Conservation (phyloP, 768 basidiomycete species). For the Austroboletus festivus region DNA sequence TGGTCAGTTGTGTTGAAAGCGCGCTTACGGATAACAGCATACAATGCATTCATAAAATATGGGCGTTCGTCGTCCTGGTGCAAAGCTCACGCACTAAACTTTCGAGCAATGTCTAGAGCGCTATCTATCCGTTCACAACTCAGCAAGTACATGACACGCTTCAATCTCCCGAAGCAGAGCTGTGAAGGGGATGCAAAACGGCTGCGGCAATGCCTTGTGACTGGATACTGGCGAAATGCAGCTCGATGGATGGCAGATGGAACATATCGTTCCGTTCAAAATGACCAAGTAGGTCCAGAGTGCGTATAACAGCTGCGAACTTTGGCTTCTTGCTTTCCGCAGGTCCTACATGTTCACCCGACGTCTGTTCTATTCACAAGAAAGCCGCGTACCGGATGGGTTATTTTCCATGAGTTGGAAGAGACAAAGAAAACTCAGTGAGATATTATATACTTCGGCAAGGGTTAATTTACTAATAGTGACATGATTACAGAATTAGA, state of each 20-base stretch:
- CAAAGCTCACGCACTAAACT: slow-evolving; percentile 87
- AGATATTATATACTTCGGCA: slow-evolving; percentile 23
- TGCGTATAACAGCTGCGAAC: neutral
- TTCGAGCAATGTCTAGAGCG: slow-evolving; percentile 89
- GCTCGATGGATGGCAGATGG: slow-evolving; percentile 91
- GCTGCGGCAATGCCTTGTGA: slow-evolving; percentile 83
- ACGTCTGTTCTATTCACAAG: slow-evolving; percentile 92
- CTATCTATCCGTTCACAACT: slow-evolving; percentile 94
- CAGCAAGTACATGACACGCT: slow-evolving; percentile 91
- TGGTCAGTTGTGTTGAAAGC: neutral
- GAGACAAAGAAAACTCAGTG: slow-evolving; percentile 95
- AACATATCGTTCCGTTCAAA: slow-evolving; percentile 86
- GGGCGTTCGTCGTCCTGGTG: slow-evolving; percentile 91
- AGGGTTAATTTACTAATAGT: slow-evolving; percentile 11
- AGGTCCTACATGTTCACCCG: slow-evolving; percentile 90
- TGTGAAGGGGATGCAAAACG: slow-evolving; percentile 86
- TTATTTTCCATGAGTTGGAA: slow-evolving; percentile 93
- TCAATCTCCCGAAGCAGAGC: slow-evolving; percentile 75
- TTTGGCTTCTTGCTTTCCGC: slow-evolving; percentile 2
- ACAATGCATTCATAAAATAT: slow-evolving; percentile 87
- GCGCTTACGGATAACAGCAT: slow-evolving; percentile 51
- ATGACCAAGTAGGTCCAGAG: slow-evolving; percentile 60
- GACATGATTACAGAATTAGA: slow-evolving; percentile 62
- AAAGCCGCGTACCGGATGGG: slow-evolving; percentile 88
- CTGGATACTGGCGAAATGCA: slow-evolving; percentile 92